Base-by-base conservation (phyloP, 2,329 filamentous ascomycete genomes). In the Aspergillus latus region DNA sequence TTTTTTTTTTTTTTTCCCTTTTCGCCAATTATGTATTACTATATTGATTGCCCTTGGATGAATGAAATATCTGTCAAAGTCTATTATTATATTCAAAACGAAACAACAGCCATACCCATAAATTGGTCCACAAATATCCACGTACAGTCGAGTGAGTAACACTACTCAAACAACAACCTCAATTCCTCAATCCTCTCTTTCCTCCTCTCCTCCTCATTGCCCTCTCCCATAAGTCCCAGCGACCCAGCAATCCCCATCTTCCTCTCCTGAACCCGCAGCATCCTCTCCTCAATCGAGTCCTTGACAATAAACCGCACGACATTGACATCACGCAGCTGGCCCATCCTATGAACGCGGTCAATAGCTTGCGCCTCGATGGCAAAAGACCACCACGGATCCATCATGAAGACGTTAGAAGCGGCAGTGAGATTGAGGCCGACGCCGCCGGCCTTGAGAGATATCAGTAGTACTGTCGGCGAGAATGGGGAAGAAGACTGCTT, bases 351-450 rank as follows among this genome's bases (percentile, higher is more conserved):
- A 34, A 99, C 92, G 1, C 94, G 90, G 76, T 99, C 94, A 68
- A 99, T 97, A 7, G 94, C 94, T 74, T 99, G 94, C 4, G 92
- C 91, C 75, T 99, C 94, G 10, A 97, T 88, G 0, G 94, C 92
- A 74, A 93, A 99, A 69, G 90, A 95, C 94, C 94, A 99, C 94
- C 94, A 99, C 0, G 94, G 94, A 73, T 99, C 94, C 94, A 99
- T 97, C 89, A 99, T 95, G 77, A 88, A 99, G 4, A 99, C 95
- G 52, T 90, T 81, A 61, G 88, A 90, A 5, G 94, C 94, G 63
- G 87, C 87, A 0, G 93, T 97, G 59, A 99, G 75, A 69, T 99
- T 99, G 43, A 99, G 80, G 0, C 94, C 94, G 0, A 99, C 94
- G 26, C 94, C 95, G 4, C 95, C 94, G 0, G 95, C 94, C 16